These are phyloP conservation scores for Barnettozyma hawaiiensis DNA, from an alignment of 1,139 yeast species.

Conservation along the genomic window DNA sequence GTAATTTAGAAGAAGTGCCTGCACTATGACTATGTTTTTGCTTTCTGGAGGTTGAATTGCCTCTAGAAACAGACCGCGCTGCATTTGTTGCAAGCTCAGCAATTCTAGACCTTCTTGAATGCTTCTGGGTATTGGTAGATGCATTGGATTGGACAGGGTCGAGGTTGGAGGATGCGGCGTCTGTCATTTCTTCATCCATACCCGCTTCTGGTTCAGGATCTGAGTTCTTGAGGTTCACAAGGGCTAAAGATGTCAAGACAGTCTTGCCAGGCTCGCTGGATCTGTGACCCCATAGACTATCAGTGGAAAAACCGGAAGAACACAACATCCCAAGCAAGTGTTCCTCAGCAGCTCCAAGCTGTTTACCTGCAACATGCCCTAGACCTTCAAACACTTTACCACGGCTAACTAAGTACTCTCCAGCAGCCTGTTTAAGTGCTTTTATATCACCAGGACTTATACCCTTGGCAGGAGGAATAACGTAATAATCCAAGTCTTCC, in stretches of 20 bases:
- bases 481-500: constrained; percentile 92
- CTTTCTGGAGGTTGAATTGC: constrained; percentile 45
- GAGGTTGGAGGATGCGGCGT: constrained; percentile 38
- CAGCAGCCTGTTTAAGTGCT: constrained; percentile 65
- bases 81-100: constrained; percentile 39
- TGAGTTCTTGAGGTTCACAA: constrained; percentile 56
- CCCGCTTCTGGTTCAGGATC: constrained; percentile 16
- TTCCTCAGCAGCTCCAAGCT: constrained; percentile 87
- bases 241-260: constrained; percentile 76
- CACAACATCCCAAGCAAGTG: constrained; percentile 94
- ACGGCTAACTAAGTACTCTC: constrained; percentile 51
- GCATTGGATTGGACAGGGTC: constrained; percentile 40
- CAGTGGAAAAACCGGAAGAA: constrained; percentile 70
- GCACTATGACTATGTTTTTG: constrained; percentile 27
- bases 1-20: constrained; percentile 60
- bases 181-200: constrained; percentile 24
- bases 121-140: constrained; percentile 16
- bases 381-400: constrained; percentile 71
- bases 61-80: constrained; percentile 37
- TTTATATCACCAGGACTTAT: constrained; percentile 38
- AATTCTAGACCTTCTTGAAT: constrained; percentile 42
- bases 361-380: constrained; percentile 38
- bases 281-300: constrained; percentile 83
- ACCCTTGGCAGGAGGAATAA: constrained; percentile 68
- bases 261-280: constrained; percentile 82